Conservation (phyloP, 108 stramenopile species). For the Cyclotella atomus region DNA sequence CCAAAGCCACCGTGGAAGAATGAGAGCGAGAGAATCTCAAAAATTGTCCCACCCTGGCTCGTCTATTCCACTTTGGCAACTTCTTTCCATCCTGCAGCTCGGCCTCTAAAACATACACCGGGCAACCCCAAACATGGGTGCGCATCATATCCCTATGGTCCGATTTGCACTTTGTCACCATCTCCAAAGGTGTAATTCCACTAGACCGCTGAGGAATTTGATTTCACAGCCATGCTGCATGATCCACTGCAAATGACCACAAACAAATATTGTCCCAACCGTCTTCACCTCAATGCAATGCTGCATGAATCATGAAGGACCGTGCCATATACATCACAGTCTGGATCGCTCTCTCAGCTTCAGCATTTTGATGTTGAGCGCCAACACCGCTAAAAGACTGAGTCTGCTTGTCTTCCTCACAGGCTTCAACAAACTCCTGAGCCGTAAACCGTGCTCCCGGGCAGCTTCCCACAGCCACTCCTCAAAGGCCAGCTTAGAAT, state of each 20-base stretch:
- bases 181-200: constrained; percentile 27
- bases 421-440: constrained; percentile 11
- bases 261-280: not conserved
- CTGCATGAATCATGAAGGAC: constrained; percentile 45
- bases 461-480: constrained; percentile 8
- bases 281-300: constrained; percentile 41
- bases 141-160: constrained; percentile 24
- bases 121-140: constrained; percentile 38
- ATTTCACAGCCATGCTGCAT: constrained; percentile 31
- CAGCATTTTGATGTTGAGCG: constrained; percentile 67
- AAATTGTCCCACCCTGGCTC: constrained; percentile 14
- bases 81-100: constrained; percentile 19
- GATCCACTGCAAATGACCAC: constrained; percentile 31
- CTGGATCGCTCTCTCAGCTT: constrained; percentile 52
- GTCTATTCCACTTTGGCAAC: constrained; percentile 24
- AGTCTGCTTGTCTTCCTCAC: constrained; percentile 18
- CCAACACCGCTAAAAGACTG: constrained; percentile 52
- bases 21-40: constrained; percentile 19
- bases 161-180: constrained; percentile 9
- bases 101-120: constrained; percentile 25
- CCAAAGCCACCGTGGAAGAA: constrained; percentile 22
- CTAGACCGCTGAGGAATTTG: constrained; percentile 10
- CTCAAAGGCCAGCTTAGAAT: constrained; percentile 18
- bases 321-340: constrained; percentile 46
- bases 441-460: constrained; percentile 23